These are phyloP conservation scores for Patellifolia procumbens DNA, from an alignment of 179 eudicot genomes.

Conservation along the genomic window DNA sequence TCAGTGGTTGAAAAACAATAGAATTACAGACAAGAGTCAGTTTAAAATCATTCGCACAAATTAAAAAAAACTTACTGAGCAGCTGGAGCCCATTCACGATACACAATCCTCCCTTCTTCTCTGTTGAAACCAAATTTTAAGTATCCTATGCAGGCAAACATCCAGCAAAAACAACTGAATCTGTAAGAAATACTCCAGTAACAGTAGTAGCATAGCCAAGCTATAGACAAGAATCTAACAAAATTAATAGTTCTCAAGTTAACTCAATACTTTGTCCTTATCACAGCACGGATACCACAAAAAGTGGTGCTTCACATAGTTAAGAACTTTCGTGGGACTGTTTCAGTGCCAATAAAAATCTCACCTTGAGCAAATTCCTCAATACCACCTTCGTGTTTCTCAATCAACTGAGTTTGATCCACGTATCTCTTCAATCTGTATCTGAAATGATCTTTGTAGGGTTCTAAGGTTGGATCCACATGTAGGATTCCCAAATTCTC, in stretches of 20 bases:
- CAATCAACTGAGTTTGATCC: slow-evolving; percentile 75
- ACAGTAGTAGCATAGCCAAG: not conserved
- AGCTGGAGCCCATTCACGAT: slow-evolving; percentile 98
- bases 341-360: slow-evolving; percentile 8
- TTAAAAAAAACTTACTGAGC: slow-evolving; percentile 83
- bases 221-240: not conserved
- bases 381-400: slow-evolving; percentile 81
- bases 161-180: slow-evolving; percentile 3
- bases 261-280: not conserved
- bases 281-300: not conserved
- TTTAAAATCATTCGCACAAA: not conserved
- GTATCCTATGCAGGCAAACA: slow-evolving; percentile 57
- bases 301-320: not conserved
- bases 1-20: not conserved
- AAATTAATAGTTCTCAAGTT: not conserved
- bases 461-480: slow-evolving; percentile 64
- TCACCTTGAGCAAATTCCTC: slow-evolving; percentile 89
- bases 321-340: not conserved
- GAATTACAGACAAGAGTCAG: not conserved
- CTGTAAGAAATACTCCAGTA: not conserved
- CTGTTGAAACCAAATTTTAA: slow-evolving; percentile 81
- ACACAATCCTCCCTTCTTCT: slow-evolving; percentile 70
- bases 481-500: slow-evolving; percentile 53
- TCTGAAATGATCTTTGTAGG: slow-evolving; percentile 72
- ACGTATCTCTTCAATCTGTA: slow-evolving; percentile 65